Evolutionary conservation across 2,329 filamentous ascomycete genomes (phyloP), one percentile per base, ranked within the genome.

Genomic region (Neofusicoccum sp.): DNA sequence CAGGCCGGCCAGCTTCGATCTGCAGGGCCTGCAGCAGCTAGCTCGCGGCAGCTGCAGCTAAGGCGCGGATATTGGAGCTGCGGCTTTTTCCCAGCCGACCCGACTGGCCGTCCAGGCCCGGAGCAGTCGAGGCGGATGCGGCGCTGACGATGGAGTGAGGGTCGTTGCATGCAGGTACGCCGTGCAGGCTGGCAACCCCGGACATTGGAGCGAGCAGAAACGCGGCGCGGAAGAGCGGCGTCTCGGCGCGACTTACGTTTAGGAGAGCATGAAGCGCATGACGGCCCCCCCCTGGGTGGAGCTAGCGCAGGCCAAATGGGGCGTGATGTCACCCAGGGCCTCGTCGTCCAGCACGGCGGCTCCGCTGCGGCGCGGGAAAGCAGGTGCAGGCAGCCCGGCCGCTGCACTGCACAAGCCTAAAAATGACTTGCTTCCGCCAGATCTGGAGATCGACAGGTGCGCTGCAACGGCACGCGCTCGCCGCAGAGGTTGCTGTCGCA

Each of bases 131-230:
- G 22, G 7, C 9, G 44, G 22, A 34, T 33, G 11, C 29, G 14
- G 47, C 29, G 29, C 47, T 12, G 29, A 34, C 47, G 37, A n/a
- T 22, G 16, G 33, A 37, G 28, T 56, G 52, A 56, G 36, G 37
- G 52, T 43, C 37, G 52, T 16, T 56, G 37, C 52, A 56, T 56
- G 52, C 54, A 58, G 54, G 54, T 58, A 58, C 54, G 16, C 39
- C 14, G 29, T 14, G 45, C 39, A 34, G 4, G 39, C 39, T 41
- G 50, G 37, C 50, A 14, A 43, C 37, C 48, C 41, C 54, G 41
- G 41, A 28, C 29, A 44, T 44, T 56, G 52, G 33, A 6, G 50
- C 28, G 28, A 11, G 41, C 41, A 47, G 41, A 58, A 45, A 58
- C 14, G 39, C 52, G 29, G 52, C 52, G 36, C 16, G 14, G 14